These are phyloP conservation scores for Pyrenochaeta sp. DNA, from an alignment of 2,329 filamentous ascomycete species.

Conservation along the genomic window DNA sequence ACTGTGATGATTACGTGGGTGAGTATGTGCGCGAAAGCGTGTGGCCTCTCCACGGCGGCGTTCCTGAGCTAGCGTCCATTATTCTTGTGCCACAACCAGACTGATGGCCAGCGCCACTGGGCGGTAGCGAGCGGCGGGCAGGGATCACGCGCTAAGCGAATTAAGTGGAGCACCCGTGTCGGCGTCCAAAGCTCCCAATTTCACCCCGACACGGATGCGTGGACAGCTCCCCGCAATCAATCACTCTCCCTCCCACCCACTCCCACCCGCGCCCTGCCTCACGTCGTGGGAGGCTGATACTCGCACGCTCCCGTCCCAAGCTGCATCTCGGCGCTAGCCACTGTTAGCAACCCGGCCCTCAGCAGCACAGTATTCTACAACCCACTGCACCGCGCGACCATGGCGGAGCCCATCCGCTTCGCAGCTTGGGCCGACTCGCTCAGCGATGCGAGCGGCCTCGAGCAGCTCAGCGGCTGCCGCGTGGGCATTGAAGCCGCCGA, in stretches of 20 bases:
- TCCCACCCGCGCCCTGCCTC: background rate
- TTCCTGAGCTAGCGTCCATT: slow-evolving; percentile 22
- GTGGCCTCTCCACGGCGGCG: background rate
- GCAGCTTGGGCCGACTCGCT: slow-evolving; percentile 65
- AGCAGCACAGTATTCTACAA: slow-evolving; percentile 1
- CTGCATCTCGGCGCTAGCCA: too few species aligned
- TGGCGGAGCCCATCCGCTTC: slow-evolving; percentile 56
- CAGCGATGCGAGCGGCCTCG: slow-evolving; percentile 66
- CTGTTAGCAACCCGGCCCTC: too few species aligned
- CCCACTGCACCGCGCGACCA: slow-evolving; percentile 20
- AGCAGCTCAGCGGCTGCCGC: slow-evolving; percentile 74
- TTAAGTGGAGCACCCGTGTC: slow-evolving; percentile 7
- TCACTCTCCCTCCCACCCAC: background rate
- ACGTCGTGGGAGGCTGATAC: background rate
- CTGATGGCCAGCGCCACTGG: background rate
- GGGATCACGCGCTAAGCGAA: slow-evolving; percentile 17
- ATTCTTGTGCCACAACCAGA: too few species aligned
- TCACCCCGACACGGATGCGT: slow-evolving; percentile 12
- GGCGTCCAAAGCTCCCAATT: slow-evolving; percentile 16
- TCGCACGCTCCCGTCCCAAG: too few species aligned
- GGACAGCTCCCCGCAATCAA: slow-evolving; percentile 2
- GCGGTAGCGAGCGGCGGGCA: background rate
- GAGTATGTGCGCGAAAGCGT: background rate
- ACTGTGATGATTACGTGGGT: background rate
- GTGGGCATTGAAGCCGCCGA: slow-evolving; percentile 90